Evolutionary conservation across 495 filamentous ascomycete genomes (phyloP).

Genomic region (Monascus purpureus): DNA sequence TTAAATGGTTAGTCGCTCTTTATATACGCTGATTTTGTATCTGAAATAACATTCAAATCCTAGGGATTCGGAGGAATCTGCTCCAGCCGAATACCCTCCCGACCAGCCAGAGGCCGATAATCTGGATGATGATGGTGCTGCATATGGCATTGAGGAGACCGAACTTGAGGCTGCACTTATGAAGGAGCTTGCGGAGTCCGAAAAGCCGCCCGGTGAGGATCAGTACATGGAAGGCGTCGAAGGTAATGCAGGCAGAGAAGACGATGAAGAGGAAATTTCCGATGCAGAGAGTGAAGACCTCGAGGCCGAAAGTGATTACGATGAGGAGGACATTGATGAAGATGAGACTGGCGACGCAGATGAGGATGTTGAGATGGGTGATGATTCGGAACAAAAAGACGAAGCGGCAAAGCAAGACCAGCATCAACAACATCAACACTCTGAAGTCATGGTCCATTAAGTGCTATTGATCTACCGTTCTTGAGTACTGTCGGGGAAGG

Average conservation of each 20-base stretch:
- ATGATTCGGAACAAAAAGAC: slow-evolving; percentile 37
- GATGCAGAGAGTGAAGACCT: slow-evolving; percentile 91
- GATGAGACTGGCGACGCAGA: slow-evolving; percentile 56
- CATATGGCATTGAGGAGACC: slow-evolving; percentile 71
- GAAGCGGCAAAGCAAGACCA: slow-evolving; percentile 17
- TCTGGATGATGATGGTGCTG: slow-evolving; percentile 64
- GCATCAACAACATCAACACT: slow-evolving; percentile 23
- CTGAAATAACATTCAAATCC: not conserved
- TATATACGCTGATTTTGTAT: not conserved
- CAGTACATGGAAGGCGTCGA: slow-evolving; percentile 75
- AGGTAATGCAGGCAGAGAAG: slow-evolving; percentile 37
- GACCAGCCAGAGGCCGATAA: slow-evolving; percentile 93
- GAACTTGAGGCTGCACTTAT: slow-evolving; percentile 37
- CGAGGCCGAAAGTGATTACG: slow-evolving; percentile 83
- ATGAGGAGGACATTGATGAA: slow-evolving; percentile 72
- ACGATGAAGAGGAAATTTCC: slow-evolving; percentile 60
- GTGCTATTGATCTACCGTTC: too few relatives aligned
- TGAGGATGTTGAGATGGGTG: slow-evolving; percentile 76
- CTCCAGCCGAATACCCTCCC: slow-evolving; percentile 88
- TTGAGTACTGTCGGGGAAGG: too few relatives aligned
- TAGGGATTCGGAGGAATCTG: slow-evolving; percentile 93
- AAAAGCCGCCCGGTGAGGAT: slow-evolving; percentile 43
- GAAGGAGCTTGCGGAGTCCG: slow-evolving; percentile 45
- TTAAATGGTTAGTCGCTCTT: slow-evolving; percentile 67
- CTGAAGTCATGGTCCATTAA: slow-evolving; percentile 42